Evolutionary conservation across 2,329 filamentous ascomycete species (phyloP).

Genomic region (Aspergillus sp.): DNA sequence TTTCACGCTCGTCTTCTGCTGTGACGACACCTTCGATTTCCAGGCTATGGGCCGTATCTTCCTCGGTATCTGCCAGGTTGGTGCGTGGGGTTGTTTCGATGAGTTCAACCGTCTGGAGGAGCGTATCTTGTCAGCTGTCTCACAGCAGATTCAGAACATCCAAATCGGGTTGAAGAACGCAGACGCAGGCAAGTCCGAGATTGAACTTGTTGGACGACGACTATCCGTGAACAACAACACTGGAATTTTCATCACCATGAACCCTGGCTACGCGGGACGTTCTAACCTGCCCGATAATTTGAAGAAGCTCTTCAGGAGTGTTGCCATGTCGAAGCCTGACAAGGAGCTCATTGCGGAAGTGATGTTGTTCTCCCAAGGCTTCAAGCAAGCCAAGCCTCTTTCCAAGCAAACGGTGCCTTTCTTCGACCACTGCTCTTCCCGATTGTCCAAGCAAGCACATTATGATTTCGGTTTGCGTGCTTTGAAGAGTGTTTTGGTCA

Average conservation of each 20-base stretch:
- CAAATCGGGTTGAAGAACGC: constrained; percentile 88
- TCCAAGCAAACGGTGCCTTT: constrained; percentile 97
- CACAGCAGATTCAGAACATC: constrained; percentile 98
- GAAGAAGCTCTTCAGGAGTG: constrained; percentile 98
- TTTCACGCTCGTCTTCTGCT: constrained; percentile 98
- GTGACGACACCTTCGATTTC: constrained; percentile 99
- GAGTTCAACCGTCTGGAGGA: constrained; percentile 99
- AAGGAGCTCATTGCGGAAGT: constrained; percentile 99
- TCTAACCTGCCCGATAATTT: constrained; percentile 97
- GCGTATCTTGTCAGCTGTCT: constrained; percentile 93
- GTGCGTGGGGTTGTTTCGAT: constrained; percentile 99
- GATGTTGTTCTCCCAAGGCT: constrained; percentile 99
- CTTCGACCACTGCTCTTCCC: constrained; percentile 79
- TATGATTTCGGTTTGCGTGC: constrained; percentile 98
- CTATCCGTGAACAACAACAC: constrained; percentile 86
- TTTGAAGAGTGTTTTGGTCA: constrained; percentile 95
- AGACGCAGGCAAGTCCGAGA: constrained; percentile 74
- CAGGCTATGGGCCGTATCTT: constrained; percentile 99
- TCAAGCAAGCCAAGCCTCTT: constrained; percentile 87
- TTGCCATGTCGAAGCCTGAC: constrained; percentile 99
- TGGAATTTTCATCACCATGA: constrained; percentile 99
- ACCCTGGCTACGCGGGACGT: constrained; percentile 94
- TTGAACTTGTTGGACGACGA: constrained; percentile 87
- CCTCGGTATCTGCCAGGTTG: constrained; percentile 96
- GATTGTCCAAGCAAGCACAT: constrained; percentile 90